phyloP scores from a whole-genome alignment of 2,329 filamentous ascomycete species.

The Diaporthe caulivora region DNA sequence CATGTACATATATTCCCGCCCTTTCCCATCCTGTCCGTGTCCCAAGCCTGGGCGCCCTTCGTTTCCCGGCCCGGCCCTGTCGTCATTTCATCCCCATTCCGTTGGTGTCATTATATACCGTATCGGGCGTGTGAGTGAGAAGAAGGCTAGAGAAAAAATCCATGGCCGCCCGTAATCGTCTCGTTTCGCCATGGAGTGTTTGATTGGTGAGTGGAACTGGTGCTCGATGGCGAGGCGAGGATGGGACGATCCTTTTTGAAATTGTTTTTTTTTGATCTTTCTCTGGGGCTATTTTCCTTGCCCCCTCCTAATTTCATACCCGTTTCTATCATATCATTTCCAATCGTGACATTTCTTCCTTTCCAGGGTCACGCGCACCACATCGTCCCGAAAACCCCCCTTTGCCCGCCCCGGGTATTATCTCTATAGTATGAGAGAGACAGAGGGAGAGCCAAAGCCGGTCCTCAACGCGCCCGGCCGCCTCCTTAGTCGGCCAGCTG shows the following conservation, averaged over 20 bases:
- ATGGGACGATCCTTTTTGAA: background rate
- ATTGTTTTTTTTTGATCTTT: background rate
- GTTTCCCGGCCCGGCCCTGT: background rate
- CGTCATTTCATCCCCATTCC: background rate
- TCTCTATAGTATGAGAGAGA: background rate
- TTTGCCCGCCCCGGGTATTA: background rate
- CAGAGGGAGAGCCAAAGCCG: too few relatives aligned
- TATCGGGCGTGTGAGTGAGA: background rate
- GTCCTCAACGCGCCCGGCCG: too few relatives aligned
- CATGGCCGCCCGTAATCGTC: background rate
- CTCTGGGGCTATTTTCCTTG: background rate
- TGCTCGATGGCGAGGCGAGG: background rate
- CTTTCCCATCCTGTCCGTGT: background rate
- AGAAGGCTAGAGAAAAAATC: background rate
- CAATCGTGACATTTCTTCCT: conserved; percentile 3
- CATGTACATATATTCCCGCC: conserved; percentile 16
- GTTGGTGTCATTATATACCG: conserved; percentile 25
- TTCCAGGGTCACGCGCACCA: background rate
- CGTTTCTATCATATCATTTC: conserved; percentile 20
- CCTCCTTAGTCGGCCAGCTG: conserved; percentile 62
- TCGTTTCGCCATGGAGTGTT: background rate
- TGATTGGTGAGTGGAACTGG: too few relatives aligned
- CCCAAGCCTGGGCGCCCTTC: background rate
- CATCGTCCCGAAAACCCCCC: background rate
- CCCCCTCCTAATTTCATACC: background rate